Evolutionary conservation across 192 early-diverging fungal species (phyloP).

Genomic region (Ambispora gerdemannii): DNA sequence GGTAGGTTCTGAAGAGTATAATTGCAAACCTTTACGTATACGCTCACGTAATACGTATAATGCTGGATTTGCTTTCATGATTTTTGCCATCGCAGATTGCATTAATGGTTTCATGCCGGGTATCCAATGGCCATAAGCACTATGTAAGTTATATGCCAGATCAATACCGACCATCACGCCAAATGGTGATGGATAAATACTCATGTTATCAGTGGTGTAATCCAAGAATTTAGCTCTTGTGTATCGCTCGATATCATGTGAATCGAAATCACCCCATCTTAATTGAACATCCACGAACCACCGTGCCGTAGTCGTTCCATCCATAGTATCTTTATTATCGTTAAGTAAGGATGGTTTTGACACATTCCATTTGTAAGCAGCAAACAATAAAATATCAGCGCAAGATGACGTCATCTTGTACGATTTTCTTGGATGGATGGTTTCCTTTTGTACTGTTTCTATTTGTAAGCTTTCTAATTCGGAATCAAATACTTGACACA

Average conservation of each 20-base stretch:
- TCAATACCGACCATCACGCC: slow-evolving; percentile 98
- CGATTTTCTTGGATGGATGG: slow-evolving; percentile 97
- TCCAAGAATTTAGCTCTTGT: slow-evolving; percentile 97
- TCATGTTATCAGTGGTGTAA: slow-evolving; percentile 98
- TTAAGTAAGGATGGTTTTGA: slow-evolving; percentile 91
- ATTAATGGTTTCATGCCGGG: slow-evolving; percentile 98
- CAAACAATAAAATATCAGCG: slow-evolving; percentile 93
- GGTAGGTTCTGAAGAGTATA: slow-evolving; percentile 97
- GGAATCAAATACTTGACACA: slow-evolving; percentile 91
- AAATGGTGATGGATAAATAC: slow-evolving; percentile 98
- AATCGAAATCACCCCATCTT: slow-evolving; percentile 98
- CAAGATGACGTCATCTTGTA: slow-evolving; percentile 99
- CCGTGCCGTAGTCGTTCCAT: slow-evolving; percentile 93
- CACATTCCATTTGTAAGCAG: slow-evolving; percentile 97
- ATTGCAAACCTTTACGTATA: slow-evolving; percentile 96
- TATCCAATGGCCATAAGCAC: slow-evolving; percentile 97
- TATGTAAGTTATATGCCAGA: slow-evolving; percentile 91
- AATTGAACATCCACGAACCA: slow-evolving; percentile 99
- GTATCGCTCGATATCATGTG: slow-evolving; percentile 98
- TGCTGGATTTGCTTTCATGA: slow-evolving; percentile 99
- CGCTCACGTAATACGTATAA: slow-evolving; percentile 96
- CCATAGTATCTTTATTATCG: slow-evolving; percentile 93
- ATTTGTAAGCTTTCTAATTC: slow-evolving; percentile 97
- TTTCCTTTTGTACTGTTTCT: slow-evolving; percentile 98
- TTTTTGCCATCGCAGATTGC: slow-evolving; percentile 97